Evolutionary conservation across 805 yeast genomes (phyloP), one percentile per base, ranked within the genome.

Genomic region (Groenewaldozyma salmanticensis): DNA sequence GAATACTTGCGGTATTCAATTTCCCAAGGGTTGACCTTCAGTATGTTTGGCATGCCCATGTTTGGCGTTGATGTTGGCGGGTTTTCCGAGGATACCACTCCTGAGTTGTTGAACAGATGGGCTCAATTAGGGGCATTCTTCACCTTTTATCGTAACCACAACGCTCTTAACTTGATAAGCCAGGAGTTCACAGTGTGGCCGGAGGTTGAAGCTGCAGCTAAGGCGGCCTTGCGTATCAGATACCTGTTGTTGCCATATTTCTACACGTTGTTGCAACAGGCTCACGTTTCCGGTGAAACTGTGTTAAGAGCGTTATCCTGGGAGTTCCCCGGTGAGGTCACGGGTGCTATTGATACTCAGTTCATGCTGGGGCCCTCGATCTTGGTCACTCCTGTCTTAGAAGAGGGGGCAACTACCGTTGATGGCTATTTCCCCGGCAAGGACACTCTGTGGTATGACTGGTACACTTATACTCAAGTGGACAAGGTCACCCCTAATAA

Each of bases 51-150:
- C 5, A 79, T 76, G 76, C 95, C 95, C 27, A 87, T 87, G 63
- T 73, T 82, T 6, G 97, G 97, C 11, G 88, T 95, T 6, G 97
- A 90, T 64, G 87, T 90, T 33, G 96, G 95, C 31, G 97, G 97
- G 0, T 90, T 90, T 55, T 85, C 84, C 54, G 94, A 94, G 3
- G 72, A 90, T 55, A 96, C 96, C 1, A 66, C 77, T 1, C 70
- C 72, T 33, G 96, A 90, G 53, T 60, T 90, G 46, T 66, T 63
- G 37, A 48, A 55, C 17, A 48, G 64, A 39, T 60, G 63, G 64
- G 53, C 57, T 55, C 64, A 59, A 35, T 47, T 59, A 42, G 56
- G 54, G n/a, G 59, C 62, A 2, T 60, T 60, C 49, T 60, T 60
- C 53, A 61, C 61, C 37, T 60, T 60, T 52, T 60, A 54, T 49